Evolutionary conservation across 2,329 filamentous ascomycete genomes (phyloP), one percentile per base, ranked within the genome.

Genomic region (Diplodia mutila): DNA sequence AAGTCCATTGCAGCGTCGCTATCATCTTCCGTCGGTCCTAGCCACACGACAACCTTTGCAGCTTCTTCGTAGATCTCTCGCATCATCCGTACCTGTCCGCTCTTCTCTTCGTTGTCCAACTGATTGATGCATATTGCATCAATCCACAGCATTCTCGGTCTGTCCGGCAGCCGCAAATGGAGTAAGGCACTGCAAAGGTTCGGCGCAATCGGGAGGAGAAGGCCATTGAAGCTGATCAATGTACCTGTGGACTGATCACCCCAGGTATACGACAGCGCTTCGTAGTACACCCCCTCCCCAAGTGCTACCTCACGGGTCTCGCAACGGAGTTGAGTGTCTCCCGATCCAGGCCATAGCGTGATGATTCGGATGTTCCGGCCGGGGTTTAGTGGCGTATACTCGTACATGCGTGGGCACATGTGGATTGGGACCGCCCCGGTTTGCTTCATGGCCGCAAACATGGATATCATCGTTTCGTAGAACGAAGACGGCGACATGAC

Each of bases 201-300:
- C 23, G 42, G 23, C 4, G 64, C 65, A 9, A 70, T 66, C 2
- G 42, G 42, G 18, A 46, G 42, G 7, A 46, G 42, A 21, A 46
- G 42, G 18, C 42, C 42, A 18, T 46, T 46, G 42, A 46, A 46
- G 42, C 42, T 46, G 21, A 59, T 59, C 12, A 39, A 59, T 9
- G 25, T 66, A 23, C 16, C 16, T 14, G 21, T 39, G 3, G 37
- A 29, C 27, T 23, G 42, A 29, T 23, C n/a, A 7, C 69, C 69
- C 69, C 69, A 70, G 27, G 61, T 57, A 39, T 70, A 70, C 1
- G 69, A 70, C 23, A 70, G 32, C n/a, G 66, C 69, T 65, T 70
- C 66, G 12, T 66, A 59, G 29, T 55, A 21, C 42, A n/a, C 42
- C 1, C 42, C 42, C 18, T 1, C 8, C 6, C 42, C 42, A 1